Evolutionary conservation across 345 rosid species (phyloP), one percentile per base, ranked within the genome.

Genomic region (Brassica rapa): DNA sequence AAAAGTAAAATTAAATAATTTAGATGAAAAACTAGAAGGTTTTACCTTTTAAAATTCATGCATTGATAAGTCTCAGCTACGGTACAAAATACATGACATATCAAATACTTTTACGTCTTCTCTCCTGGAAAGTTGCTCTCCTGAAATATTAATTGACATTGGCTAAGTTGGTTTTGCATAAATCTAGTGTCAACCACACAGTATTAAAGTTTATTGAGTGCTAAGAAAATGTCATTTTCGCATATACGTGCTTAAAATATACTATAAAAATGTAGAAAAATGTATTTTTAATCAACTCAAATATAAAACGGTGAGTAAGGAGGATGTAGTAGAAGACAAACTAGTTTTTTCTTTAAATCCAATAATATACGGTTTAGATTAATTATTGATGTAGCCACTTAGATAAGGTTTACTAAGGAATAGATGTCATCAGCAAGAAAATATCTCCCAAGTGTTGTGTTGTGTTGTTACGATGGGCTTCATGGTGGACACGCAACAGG

Each of bases 391-490:
- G 33, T 70, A 33, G 53, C 51, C 51, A 33, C 1, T 32, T 33
- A 55, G 15, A n/a, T 27, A 39, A 37, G 53, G 70, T 16, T 12
- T 14, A 49, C 55, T n/a, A 49, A 4, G 16, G 29, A 3, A 2
- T 5, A 1, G 4, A 14, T 11, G 7, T 8, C 14, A 14, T 39
- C 60, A 3, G 2, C 60, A 46, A 8, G 19, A 63, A 8, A 19
- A 74, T 21, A n/a, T 8, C 8, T 37, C 30, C 21, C 12, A 14
- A 35, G 15, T 23, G 8, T 61, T 62, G 14, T 62, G 71, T 51
- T 32, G 19, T n/a, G 19, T n/a, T 0, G 1, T 35, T 43, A 63
- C 41, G 32, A 89, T 87, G 91, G 90, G 90, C 64, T 35, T 86
- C 62, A 57, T 72, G 84, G 80, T 67, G 65, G 84, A 84, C 68